Evolutionary conservation across 768 basidiomycete genomes (phyloP).

Genomic region (Cystobasidium onofrii): DNA sequence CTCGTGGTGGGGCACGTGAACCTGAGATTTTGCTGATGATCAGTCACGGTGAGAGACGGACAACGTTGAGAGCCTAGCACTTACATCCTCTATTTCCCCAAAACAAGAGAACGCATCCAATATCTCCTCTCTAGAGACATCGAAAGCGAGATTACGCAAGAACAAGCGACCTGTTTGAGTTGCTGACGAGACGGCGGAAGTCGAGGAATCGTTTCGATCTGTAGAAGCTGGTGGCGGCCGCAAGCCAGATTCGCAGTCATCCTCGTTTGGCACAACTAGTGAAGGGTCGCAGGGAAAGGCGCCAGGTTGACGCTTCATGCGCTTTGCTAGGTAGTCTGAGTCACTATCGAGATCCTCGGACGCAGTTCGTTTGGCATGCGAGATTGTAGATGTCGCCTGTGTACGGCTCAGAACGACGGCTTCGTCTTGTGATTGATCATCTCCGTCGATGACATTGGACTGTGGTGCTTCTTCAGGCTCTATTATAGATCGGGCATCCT

Average conservation of each 20-base stretch:
- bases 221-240: too few species aligned
- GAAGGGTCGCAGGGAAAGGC: conserved; percentile 17
- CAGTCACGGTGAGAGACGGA: not conserved
- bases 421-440: too few species aligned
- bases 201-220: not conserved
- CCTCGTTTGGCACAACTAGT: not conserved
- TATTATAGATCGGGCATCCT: too few species aligned
- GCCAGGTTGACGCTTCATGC: conserved; percentile 36
- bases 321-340: conserved; percentile 46
- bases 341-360: conserved; percentile 43
- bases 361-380: conserved; percentile 8
- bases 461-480: too few species aligned
- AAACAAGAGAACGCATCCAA: conserved; percentile 57
- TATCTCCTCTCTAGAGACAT: conserved; percentile 67
- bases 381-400: too few species aligned
- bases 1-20: not conserved
- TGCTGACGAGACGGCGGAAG: not conserved
- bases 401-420: too few species aligned
- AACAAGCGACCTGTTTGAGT: conserved; percentile 58
- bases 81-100: conserved; percentile 69
- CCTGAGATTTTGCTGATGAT: not conserved
- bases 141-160: conserved; percentile 87
- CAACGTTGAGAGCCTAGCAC: not conserved
- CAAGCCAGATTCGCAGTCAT: too few species aligned
- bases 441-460: too few species aligned